These are phyloP conservation scores for Saccharomyces kudriavzevii DNA, from an alignment of 805 yeast species.

Conservation along the genomic window DNA sequence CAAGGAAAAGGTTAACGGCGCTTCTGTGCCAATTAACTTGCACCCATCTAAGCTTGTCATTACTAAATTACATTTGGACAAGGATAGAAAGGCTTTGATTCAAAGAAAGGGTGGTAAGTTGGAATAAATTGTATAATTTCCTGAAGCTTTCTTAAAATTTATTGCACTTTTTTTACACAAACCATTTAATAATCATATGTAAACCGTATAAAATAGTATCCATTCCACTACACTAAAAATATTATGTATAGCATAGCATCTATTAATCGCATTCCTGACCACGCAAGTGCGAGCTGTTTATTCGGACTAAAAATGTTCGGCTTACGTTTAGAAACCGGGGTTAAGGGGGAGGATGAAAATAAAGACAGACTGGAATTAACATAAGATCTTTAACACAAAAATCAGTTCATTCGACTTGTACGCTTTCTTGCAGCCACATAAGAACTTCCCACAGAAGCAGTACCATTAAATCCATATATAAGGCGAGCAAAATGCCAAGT, in stretches of 20 bases:
- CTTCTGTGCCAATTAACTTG: constrained; percentile 91
- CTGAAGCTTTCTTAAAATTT: neutral
- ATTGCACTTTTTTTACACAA: neutral
- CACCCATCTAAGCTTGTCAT: constrained; percentile 99
- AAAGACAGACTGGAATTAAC: neutral
- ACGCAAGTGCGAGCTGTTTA: neutral
- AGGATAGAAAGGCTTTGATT: constrained; percentile 97
- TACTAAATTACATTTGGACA: constrained; percentile 96
- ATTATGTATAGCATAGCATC: neutral
- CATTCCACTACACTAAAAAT: neutral
- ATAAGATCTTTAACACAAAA: neutral
- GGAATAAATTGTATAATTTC: constrained; percentile 48
- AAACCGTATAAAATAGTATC: neutral
- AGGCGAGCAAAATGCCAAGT: constrained; percentile 22
- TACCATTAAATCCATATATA: neutral
- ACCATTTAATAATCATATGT: neutral
- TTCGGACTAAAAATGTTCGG: neutral
- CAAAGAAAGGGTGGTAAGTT: constrained; percentile 96
- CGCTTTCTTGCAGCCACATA: neutral
- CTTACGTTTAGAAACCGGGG: neutral
- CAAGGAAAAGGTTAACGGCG: constrained; percentile 97
- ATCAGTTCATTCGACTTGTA: neutral
- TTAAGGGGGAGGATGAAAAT: neutral
- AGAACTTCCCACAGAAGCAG: neutral
- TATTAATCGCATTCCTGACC: no score